Percentiles rank a stretch among this genome's conserved stretches.
These are phyloP conservation scores for Talaromyces sp. DNA, from an alignment of 2,329 filamentous ascomycete species.

Conservation along the genomic window DNA sequence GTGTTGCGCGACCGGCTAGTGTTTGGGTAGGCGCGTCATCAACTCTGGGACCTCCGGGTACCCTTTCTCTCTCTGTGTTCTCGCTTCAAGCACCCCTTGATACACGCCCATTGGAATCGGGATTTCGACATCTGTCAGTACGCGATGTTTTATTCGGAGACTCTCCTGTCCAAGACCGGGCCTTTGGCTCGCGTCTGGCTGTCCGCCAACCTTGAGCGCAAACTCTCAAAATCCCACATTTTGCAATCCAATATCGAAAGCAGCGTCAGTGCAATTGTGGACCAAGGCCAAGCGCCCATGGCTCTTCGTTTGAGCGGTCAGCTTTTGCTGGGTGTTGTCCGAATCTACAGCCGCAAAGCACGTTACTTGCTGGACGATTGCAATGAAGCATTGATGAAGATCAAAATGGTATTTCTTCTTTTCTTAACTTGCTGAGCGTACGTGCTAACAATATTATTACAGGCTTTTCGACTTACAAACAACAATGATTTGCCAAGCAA, in stretches of 20 bases:
- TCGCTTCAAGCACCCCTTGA: not conserved
- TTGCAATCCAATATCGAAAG: conserved; percentile 90
- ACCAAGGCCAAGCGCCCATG: conserved; percentile 87
- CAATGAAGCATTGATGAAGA: conserved; percentile 94
- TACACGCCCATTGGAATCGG: not conserved
- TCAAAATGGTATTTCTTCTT: conserved; percentile 73
- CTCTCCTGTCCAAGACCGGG: conserved; percentile 91
- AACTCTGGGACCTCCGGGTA: not conserved
- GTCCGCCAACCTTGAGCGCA: conserved; percentile 95
- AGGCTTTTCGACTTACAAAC: conserved; percentile 90
- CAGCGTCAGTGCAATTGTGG: conserved; percentile 92
- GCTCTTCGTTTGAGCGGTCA: conserved; percentile 90
- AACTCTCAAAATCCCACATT: conserved; percentile 94
- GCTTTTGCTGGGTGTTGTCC: conserved; percentile 86
- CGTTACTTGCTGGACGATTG: conserved; percentile 95
- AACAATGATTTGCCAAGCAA: conserved; percentile 92
- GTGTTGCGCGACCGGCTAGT: conserved; percentile 9
- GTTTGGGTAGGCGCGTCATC: conserved; percentile 14
- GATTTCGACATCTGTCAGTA: not conserved
- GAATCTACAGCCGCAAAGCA: conserved; percentile 96
- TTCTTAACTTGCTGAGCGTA: not conserved
- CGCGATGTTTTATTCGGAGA: conserved; percentile 94
- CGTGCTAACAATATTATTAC: conserved; percentile 25
- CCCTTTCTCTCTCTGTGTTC: not conserved
- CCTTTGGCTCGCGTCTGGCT: conserved; percentile 97